phyloP scores from a whole-genome alignment of 75 land plant genomes.

The Adiantum capillusveneris region DNA sequence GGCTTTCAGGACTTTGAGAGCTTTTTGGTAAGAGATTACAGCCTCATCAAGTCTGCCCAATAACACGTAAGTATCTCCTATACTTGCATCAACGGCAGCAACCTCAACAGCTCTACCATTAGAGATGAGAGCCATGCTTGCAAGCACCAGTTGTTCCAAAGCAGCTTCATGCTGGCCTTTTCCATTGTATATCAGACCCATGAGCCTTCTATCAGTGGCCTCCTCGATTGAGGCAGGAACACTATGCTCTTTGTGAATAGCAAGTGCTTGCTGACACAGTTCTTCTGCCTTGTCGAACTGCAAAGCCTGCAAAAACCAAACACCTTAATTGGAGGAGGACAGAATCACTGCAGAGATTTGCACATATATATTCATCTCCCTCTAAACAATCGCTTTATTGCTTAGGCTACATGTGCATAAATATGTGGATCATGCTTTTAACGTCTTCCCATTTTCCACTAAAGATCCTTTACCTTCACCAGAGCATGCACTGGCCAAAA shows the following conservation, averaged over 20 bases:
- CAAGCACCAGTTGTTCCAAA: conserved; percentile 70
- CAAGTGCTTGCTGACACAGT: conserved; percentile 52
- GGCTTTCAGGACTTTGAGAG: conserved; percentile 58
- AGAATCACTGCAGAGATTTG: not conserved
- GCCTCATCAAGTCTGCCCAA: conserved; percentile 65
- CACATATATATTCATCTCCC: too few relatives aligned
- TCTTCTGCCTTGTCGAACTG: conserved; percentile 72
- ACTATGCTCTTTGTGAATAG: conserved; percentile 49
- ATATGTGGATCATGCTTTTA: too few relatives aligned
- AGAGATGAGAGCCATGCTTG: conserved; percentile 62
- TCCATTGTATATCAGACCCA: conserved; percentile 78
- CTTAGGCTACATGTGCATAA: too few relatives aligned
- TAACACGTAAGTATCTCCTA: conserved; percentile 57
- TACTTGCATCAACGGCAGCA: conserved; percentile 62
- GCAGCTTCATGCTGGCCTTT: conserved; percentile 69
- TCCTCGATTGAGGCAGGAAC: conserved; percentile 72
- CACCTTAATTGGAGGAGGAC: not conserved
- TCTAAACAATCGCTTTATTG: too few relatives aligned
- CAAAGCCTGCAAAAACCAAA: conserved; percentile 44
- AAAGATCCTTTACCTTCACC: too few relatives aligned
- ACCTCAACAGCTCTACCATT: conserved; percentile 54
- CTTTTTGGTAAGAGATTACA: conserved; percentile 69
- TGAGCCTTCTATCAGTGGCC: conserved; percentile 72
- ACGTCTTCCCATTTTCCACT: too few relatives aligned
- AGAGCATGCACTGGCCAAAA: too few relatives aligned